Base-by-base conservation (phyloP, 768 basidiomycete genomes). In the Kwoniella mangroviensis region DNA sequence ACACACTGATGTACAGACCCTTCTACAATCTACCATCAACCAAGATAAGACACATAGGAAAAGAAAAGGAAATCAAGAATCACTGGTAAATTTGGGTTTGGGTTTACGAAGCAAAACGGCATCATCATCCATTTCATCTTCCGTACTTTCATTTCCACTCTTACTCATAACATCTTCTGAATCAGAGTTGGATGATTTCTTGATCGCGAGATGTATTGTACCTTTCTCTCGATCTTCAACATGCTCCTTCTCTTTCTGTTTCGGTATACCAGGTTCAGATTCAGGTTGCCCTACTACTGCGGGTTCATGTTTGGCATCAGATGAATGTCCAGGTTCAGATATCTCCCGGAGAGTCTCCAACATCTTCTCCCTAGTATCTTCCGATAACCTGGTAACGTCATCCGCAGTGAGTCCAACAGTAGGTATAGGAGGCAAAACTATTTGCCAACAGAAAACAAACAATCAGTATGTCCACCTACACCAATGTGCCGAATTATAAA, bases 401-500 rank as follows among this genome's bases (percentile, higher is more conserved):
- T 86, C 87, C 1, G 86, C 78, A 4, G 89, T 90, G 58, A 94
- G 82, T 2, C 89, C 91, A 15, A 85, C 82, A 1, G 97, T 98
- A 12, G 88, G 83, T 58, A 96, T 88, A 0, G 96, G 93, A 17
- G 94, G 92, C n/a, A 99, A 88, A 59, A 98, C 97, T 98, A 76
- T 45, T 45, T 9, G 65, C 41, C 56, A 10, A 13, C 22, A 21
- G 52, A 43, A 43, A 13, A 1, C 0, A 49, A 49, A 15, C 45
- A 49, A 34, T 34, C 6, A 34, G 34, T 34, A 34, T 34, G 34
- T 34, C 34, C 34, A 7, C 34, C 34, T 7, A 34, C 34, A 34
- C 34, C 34, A 34, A 34, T 34, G 34, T 34, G 34, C 34, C 34
- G 3, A 34, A 34, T 34, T 34, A 34, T 34, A 51, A 12, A 59